Percentiles rank a stretch among this genome's conserved stretches.
phyloP scores from a whole-genome alignment of 1,284 basidiomycete species.

The Paramarasmius palmivorus region DNA sequence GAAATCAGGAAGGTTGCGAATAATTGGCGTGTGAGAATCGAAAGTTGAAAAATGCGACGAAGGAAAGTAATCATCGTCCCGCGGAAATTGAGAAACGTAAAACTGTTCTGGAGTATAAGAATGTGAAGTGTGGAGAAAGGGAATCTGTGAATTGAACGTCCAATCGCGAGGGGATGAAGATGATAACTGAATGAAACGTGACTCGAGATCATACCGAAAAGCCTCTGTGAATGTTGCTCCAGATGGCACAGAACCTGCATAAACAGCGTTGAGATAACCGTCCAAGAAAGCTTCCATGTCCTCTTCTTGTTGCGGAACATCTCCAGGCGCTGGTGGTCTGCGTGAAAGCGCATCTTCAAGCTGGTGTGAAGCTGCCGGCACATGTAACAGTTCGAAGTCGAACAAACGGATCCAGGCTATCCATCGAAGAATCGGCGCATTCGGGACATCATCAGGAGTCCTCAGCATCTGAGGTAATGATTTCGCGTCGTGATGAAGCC shows the following conservation, averaged over 20 bases:
- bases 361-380: slow-evolving; percentile 26
- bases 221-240: too few relatives aligned
- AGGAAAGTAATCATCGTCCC: too few relatives aligned
- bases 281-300: slow-evolving; percentile 21
- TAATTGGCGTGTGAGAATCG: too few relatives aligned
- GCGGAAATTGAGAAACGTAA: too few relatives aligned
- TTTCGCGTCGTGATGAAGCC: slow-evolving; percentile 33
- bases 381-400: slow-evolving; percentile 30
- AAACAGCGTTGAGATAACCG: neutral
- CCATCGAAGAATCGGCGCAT: slow-evolving; percentile 35
- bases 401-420: slow-evolving; percentile 30
- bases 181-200: too few relatives aligned
- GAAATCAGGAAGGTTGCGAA: neutral
- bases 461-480: slow-evolving; percentile 35
- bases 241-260: too few relatives aligned
- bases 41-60: too few relatives aligned
- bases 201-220: too few relatives aligned
- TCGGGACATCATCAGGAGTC: slow-evolving; percentile 32
- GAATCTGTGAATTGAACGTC: too few relatives aligned
- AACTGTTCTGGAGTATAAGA: too few relatives aligned
- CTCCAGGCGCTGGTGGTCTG: slow-evolving; percentile 11
- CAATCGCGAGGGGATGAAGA: too few relatives aligned
- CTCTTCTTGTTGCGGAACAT: slow-evolving; percentile 18
- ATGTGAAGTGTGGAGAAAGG: too few relatives aligned
- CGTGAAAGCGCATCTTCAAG: slow-evolving; percentile 31